Conservation (phyloP, 352 stramenopile genomes). For the Globisporangium radiosum region DNA sequence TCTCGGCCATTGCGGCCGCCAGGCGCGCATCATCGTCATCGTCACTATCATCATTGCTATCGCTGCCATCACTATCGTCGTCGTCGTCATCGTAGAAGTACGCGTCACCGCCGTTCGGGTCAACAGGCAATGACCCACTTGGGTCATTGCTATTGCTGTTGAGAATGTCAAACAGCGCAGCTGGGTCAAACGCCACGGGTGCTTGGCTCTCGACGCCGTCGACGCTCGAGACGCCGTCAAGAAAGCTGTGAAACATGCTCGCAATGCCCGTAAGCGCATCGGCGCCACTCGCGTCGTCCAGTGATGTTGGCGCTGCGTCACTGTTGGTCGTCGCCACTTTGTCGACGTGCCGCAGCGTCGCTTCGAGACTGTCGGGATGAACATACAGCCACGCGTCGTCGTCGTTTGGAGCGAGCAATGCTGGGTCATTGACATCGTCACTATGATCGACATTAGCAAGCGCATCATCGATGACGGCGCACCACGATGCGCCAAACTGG, state of each 20-base stretch:
- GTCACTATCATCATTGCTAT: conserved; percentile 19
- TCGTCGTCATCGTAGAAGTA: conserved; percentile 18
- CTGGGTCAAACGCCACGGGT: conserved; percentile 62
- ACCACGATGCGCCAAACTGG: conserved; percentile 37
- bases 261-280: conserved; percentile 68
- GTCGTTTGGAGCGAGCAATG: conserved; percentile 32
- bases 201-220: conserved; percentile 56
- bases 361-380: conserved; percentile 66
- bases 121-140: too few species aligned
- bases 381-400: conserved; percentile 79
- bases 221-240: conserved; percentile 49
- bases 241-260: conserved; percentile 71
- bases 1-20: conserved; percentile 60
- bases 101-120: conserved; percentile 4
- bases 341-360: conserved; percentile 36
- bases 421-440: not conserved
- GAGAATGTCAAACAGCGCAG: conserved; percentile 61
- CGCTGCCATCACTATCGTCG: conserved; percentile 14
- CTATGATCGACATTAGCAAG: conserved; percentile 6
- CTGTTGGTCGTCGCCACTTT: too few species aligned
- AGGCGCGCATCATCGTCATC: conserved; percentile 34
- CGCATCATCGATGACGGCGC: conserved; percentile 27
- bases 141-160: conserved; percentile 12
- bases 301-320: too few species aligned
- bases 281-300: conserved; percentile 17